Conservation (phyloP, 352 stramenopile genomes). For the Phytopythium chamaehyphon region DNA sequence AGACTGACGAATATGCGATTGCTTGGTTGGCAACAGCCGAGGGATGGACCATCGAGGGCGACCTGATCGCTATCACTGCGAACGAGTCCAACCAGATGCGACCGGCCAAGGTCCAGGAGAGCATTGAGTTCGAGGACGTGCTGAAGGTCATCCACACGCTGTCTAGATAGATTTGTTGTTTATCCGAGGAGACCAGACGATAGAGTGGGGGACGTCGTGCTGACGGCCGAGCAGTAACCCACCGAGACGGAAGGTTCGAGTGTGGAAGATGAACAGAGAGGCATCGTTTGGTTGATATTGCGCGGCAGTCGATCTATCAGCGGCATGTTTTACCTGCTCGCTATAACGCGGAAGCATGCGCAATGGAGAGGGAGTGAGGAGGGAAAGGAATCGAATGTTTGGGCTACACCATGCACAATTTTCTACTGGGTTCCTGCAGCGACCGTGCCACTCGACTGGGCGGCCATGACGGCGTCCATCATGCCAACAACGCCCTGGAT, state of each 20-base stretch:
- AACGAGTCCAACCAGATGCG: constrained; percentile 87
- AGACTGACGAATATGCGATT: constrained; percentile 12
- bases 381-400: constrained; percentile 13
- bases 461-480: constrained; percentile 88
- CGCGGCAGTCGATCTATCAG: constrained; percentile 13
- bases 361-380: constrained; percentile 5
- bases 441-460: constrained; percentile 66
- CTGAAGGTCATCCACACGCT: constrained; percentile 85
- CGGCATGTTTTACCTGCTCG: constrained; percentile 10
- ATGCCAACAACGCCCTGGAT: constrained; percentile 84
- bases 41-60: constrained; percentile 61
- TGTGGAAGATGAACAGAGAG: constrained; percentile 16
- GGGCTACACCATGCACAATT: background rate
- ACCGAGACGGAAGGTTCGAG: constrained; percentile 15
- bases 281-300: constrained; percentile 10
- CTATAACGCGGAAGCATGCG: background rate
- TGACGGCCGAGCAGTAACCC: constrained; percentile 15
- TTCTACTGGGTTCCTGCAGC: constrained; percentile 25
- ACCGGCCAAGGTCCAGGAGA: constrained; percentile 85
- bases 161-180: constrained; percentile 77
- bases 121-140: constrained; percentile 82
- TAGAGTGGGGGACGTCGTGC: constrained; percentile 8
- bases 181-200: constrained; percentile 7
- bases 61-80: constrained; percentile 48
- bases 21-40: constrained; percentile 33